Evolutionary conservation across 805 yeast genomes (phyloP), one percentile per base, ranked within the genome.

Genomic region (Isabelozyma rhagii): DNA sequence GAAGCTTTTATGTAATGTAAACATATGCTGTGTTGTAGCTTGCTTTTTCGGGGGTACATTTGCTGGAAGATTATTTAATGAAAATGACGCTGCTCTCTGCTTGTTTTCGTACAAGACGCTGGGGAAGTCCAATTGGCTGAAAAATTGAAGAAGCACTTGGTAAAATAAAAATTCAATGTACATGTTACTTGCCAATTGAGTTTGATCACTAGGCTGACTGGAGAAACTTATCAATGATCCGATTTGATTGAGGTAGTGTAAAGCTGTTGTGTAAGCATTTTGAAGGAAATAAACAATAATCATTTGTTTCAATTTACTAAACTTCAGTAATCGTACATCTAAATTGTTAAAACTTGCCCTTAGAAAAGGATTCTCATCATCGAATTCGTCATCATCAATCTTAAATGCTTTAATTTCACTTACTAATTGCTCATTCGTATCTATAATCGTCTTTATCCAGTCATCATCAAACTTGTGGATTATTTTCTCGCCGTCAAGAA

Each of bases 111-210:
- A 38, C 21, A 44, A 48, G 17, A 45, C 51, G 28, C 41, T 45
- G 7, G 59, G 53, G 43, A 61, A 63, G 64, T 68, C 63, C 13
- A 61, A 44, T 47, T 47, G 55, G 27, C 57, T 60, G 51, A 57
- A 62, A 1, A 66, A 46, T 8, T 55, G 50, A 11, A 58, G 50
- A 4, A 59, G 45, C 31, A 59, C 60, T 44, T 66, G 71, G 46
- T 58, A 59, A 45, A 66, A 64, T 28, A 61, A 53, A 45, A 56
- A 63, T 54, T 71, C 72, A 31, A 69, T 49, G 53, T 56, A 66
- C 29, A 56, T 47, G 54, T 67, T 69, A 7, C 50, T 47, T 13
- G 51, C 51, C 43, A 67, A 58, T 36, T 54, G 61, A 10, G 46
- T 49, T 27, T 52, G 47, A 41, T 56, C 58, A 15, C 53, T 49